These are phyloP conservation scores for Cymodocea nodosa DNA, from an alignment of 116 monocot species.

Conservation along the genomic window DNA sequence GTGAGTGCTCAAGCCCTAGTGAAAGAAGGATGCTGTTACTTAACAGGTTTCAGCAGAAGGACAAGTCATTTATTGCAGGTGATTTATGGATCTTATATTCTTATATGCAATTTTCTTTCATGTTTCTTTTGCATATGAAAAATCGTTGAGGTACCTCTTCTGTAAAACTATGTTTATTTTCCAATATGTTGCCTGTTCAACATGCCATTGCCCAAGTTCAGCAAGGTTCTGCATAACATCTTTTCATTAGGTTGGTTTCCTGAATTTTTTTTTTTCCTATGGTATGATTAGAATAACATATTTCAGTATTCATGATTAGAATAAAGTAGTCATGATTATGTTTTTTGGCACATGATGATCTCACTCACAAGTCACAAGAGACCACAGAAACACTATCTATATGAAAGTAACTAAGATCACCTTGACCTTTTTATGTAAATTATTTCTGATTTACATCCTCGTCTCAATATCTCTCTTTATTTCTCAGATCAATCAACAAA, in stretches of 20 bases:
- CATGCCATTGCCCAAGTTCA: no score
- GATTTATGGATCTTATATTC: neutral
- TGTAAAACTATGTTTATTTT: neutral
- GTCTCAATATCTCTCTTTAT: neutral
- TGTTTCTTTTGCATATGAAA: neutral
- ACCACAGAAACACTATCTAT: no score
- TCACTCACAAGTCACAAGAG: no score
- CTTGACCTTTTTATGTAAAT: neutral
- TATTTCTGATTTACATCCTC: neutral
- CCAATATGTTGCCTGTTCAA: neutral
- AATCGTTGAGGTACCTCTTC: neutral
- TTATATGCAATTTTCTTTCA: neutral
- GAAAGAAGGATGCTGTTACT: constrained; percentile 60
- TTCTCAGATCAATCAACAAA: constrained; percentile 36
- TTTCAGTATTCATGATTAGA: no score
- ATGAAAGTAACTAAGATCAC: neutral
- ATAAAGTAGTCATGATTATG: no score
- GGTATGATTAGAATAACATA: no score
- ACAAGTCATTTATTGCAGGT: constrained; percentile 63
- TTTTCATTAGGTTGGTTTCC: no score
- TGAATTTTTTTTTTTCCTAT: no score
- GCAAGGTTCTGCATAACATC: no score
- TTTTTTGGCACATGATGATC: no score
- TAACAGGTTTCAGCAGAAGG: constrained; percentile 48
- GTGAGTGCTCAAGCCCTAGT: constrained; percentile 46